Evolutionary conservation across 192 early-diverging fungal species (phyloP).

Genomic region (Linnemannia exigua): DNA sequence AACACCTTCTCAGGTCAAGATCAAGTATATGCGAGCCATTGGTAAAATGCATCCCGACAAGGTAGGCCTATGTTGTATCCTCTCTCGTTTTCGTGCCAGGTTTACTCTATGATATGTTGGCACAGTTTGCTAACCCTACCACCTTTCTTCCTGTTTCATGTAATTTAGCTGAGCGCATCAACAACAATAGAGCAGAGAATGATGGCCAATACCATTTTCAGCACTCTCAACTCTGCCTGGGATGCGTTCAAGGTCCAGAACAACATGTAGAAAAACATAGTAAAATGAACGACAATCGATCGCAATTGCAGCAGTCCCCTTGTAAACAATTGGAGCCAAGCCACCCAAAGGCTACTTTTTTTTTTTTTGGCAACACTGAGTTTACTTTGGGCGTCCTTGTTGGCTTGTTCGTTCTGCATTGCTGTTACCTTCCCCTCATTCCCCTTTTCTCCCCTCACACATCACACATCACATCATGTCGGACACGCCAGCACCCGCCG

Average conservation of each 20-base stretch:
- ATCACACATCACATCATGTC: constrained; percentile 26
- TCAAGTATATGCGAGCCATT: constrained; percentile 94
- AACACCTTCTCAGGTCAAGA: constrained; percentile 88
- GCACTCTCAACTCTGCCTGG: constrained; percentile 94
- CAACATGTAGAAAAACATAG: constrained; percentile 61
- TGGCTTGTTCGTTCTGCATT: background rate
- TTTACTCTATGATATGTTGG: background rate
- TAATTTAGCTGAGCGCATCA: constrained; percentile 55
- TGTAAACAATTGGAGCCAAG: background rate
- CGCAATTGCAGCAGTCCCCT: background rate
- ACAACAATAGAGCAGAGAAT: constrained; percentile 87
- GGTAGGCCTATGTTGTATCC: constrained; percentile 55
- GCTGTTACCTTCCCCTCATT: background rate
- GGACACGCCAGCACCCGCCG: constrained; percentile 37
- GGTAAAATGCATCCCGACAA: constrained; percentile 96
- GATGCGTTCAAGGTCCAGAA: constrained; percentile 92
- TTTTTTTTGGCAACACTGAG: constrained; percentile 23
- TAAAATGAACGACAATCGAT: background rate
- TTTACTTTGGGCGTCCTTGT: background rate
- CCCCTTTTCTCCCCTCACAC: background rate
- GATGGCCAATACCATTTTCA: constrained; percentile 92
- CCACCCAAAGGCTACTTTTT: constrained; percentile 13
- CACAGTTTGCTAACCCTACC: constrained; percentile 1
- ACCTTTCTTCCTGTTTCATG: background rate
- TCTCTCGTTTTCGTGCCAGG: background rate